phyloP scores from a whole-genome alignment of 176 grass and related monocot genomes.

The Cocos nucifera region DNA sequence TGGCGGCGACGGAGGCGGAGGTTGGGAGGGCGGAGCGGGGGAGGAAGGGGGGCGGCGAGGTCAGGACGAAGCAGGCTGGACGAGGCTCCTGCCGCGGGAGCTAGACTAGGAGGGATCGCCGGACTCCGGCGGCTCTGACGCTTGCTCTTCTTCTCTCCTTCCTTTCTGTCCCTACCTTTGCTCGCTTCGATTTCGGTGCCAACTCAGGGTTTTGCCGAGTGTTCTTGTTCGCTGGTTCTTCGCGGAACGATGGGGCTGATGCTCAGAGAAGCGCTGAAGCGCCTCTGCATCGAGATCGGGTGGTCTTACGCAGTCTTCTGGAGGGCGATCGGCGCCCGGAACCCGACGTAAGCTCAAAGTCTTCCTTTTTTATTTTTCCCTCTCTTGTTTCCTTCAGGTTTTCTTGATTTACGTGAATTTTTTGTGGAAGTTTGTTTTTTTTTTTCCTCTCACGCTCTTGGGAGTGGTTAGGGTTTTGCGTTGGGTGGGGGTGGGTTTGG shows the following conservation, averaged over 20 bases:
- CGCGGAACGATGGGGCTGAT: conserved; percentile 36
- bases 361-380: not conserved
- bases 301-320: conserved; percentile 97
- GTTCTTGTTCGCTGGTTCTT: not conserved
- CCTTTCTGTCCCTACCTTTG: not conserved
- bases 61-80: conserved; percentile 76
- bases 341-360: conserved; percentile 50
- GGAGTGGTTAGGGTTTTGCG: too few species aligned
- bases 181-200: not conserved
- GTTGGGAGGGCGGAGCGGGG: conserved; percentile 27
- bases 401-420: not conserved
- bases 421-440: not conserved
- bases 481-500: too few species aligned
- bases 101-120: conserved; percentile 30
- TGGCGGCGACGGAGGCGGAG: conserved; percentile 30
- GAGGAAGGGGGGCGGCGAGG: conserved; percentile 35
- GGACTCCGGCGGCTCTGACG: conserved; percentile 18
- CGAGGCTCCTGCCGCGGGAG: conserved; percentile 83
- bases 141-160: not conserved
- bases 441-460: not conserved
- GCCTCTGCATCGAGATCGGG: conserved; percentile 78
- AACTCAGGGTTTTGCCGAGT: not conserved
- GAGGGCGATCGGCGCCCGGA: conserved; percentile 62
- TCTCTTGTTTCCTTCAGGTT: not conserved
- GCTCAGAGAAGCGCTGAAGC: conserved; percentile 60